Base-by-base conservation (phyloP, 2,329 filamentous ascomycete species). In the Orbilia blumenaviensis region DNA sequence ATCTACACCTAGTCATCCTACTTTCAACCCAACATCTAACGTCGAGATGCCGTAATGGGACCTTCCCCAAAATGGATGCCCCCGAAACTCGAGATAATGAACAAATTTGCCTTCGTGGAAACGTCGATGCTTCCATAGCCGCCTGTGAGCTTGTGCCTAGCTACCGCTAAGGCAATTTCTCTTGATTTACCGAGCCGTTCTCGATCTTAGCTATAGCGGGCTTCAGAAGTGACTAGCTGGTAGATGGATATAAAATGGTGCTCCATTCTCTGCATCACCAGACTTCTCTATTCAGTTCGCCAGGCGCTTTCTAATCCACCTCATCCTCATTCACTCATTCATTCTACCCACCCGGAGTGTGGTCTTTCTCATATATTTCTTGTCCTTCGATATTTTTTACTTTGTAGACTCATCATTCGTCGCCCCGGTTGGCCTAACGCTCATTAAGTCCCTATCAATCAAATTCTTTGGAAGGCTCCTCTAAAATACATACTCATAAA, bases 331-430 rank as follows among this genome's bases (percentile, higher is more conserved):
- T 12, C 14, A 64, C 2, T 48, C 29, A 56, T 34, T 63, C 56
- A n/a, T 61, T 61, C 23, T 61, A 64, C 44, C 72, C 64, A 69
- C 72, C 72, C n/a, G 72, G 72, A 54, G 71, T 69, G 72, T 50
- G 68, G 68, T 74, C 41, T 52, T 61, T 23, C 56, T 21, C 18
- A 10, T 50, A 18, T 25, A 14, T 25, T 29, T 18, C 14, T 29
- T 14, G 27, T 9, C 23, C 1, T 60, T 58, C 29, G 21, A n/a
- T 46, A 10, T 34, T 21, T 63, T 23, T 36, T 64, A 38, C 54
- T 21, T 44, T 61, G 29, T 29, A 38, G 34, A 27, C 16, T 32
- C 36, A 2, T 44, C 18, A 25, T 12, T 29, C 29, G 42, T 32
- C 12, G 56, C 34, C 38, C 56, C 14, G 56, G 56, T 36, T 44